Evolutionary conservation across 2,329 filamentous ascomycete species (phyloP).

Genomic region (Trichothecium roseum): DNA sequence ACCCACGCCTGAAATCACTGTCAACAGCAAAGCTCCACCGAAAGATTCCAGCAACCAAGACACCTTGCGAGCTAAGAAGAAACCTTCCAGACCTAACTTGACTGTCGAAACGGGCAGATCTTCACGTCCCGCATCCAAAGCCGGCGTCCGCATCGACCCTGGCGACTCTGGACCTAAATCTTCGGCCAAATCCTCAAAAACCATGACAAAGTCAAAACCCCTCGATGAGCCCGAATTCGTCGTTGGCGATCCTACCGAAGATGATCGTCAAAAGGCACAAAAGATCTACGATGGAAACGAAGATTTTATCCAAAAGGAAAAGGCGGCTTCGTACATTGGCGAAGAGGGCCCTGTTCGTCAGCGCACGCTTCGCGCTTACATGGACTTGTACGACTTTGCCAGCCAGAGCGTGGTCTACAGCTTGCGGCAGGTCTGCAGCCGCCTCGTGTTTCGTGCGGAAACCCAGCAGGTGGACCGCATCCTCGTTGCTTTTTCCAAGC

Average conservation of each 20-base stretch:
- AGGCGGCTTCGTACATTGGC: constrained; percentile 82
- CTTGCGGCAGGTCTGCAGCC: constrained; percentile 70
- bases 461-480: constrained; percentile 96
- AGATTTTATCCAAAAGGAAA: constrained; percentile 66
- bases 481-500: constrained; percentile 73
- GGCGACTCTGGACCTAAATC: constrained; percentile 1
- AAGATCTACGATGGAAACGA: constrained; percentile 80
- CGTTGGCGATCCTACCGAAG: constrained; percentile 49
- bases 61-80: constrained; percentile 17
- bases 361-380: constrained; percentile 63
- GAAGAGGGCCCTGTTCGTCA: constrained; percentile 54
- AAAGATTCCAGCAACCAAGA: constrained; percentile 12
- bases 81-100: constrained; percentile 12
- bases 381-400: constrained; percentile 82
- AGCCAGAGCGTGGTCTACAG: constrained; percentile 70
- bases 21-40: neutral
- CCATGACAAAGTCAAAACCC: constrained; percentile 21
- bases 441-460: constrained; percentile 77
- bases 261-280: constrained; percentile 67
- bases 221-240: constrained; percentile 49
- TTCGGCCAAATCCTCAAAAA: neutral
- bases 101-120: constrained; percentile 17
- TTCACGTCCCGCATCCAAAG: constrained; percentile 13
- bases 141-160: constrained; percentile 32
- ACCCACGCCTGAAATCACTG: neutral